Evolutionary conservation across 1,139 yeast species (phyloP).

Genomic region (Meyerozyma athensensis): DNA sequence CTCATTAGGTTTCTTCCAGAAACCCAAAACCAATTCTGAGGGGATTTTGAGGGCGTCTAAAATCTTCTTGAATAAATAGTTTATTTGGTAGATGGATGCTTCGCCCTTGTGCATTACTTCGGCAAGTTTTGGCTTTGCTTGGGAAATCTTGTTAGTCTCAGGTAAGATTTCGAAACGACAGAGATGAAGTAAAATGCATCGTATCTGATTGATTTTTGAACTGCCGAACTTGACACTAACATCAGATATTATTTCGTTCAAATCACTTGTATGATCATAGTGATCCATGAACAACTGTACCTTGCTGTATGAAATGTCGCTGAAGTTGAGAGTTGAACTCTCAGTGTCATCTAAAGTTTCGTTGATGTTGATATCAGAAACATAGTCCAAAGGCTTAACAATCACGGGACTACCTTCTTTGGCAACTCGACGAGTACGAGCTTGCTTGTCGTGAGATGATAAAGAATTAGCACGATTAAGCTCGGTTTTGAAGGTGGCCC

Average conservation of each 20-base stretch:
- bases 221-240: conserved; percentile 37
- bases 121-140: conserved; percentile 35
- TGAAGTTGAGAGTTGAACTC: conserved; percentile 12
- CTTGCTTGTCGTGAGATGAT: conserved; percentile 62
- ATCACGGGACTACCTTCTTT: conserved; percentile 61
- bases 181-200: conserved; percentile 38
- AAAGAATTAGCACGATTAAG: conserved; percentile 74
- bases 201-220: conserved; percentile 32
- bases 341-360: conserved; percentile 27
- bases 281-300: conserved; percentile 30
- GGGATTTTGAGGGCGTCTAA: conserved; percentile 67
- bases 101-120: conserved; percentile 37
- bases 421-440: conserved; percentile 64
- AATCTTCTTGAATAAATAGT: conserved; percentile 70
- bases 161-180: conserved; percentile 37
- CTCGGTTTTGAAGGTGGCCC: conserved; percentile 46
- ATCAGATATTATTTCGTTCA: conserved; percentile 44
- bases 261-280: conserved; percentile 27
- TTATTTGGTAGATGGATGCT: conserved; percentile 66
- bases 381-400: conserved; percentile 63
- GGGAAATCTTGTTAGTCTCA: conserved; percentile 34
- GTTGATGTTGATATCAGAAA: conserved; percentile 47
- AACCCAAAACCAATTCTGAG: conserved; percentile 76
- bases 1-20: conserved; percentile 73
- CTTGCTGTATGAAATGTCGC: conserved; percentile 18